Percentiles rank a stretch among this genome's conserved stretches.
Evolutionary conservation across 352 stramenopile species (phyloP).

Genomic region (Phytophthora hybrid): DNA sequence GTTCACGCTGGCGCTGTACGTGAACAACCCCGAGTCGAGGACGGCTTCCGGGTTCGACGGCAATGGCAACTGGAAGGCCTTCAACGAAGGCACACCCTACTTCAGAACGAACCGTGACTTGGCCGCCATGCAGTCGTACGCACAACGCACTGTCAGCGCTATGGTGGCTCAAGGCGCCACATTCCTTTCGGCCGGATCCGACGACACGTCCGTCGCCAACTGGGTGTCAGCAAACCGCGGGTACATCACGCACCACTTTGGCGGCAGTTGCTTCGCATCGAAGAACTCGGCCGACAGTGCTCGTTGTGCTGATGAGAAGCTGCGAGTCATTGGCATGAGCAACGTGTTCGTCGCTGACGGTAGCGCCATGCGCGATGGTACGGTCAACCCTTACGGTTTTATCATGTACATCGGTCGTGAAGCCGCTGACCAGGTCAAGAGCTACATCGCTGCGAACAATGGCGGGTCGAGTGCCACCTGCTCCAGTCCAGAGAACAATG

Average conservation of each 20-base stretch:
- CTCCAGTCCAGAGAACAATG: constrained; percentile 34
- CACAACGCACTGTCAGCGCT: constrained; percentile 43
- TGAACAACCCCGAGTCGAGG: constrained; percentile 71
- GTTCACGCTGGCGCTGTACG: constrained; percentile 55
- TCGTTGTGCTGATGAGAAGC: constrained; percentile 65
- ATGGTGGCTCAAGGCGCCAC: constrained; percentile 49
- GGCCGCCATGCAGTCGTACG: constrained; percentile 59
- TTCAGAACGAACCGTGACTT: constrained; percentile 54
- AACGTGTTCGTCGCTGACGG: constrained; percentile 73
- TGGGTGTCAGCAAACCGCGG: constrained; percentile 52
- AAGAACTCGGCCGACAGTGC: constrained; percentile 46
- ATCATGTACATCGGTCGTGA: constrained; percentile 76
- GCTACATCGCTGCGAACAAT: constrained; percentile 33
- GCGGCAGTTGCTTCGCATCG: constrained; percentile 71
- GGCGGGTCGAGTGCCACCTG: constrained; percentile 27
- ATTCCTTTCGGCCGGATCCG: constrained; percentile 45
- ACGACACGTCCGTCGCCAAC: constrained; percentile 41
- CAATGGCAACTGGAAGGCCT: constrained; percentile 47
- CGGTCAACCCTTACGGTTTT: constrained; percentile 73
- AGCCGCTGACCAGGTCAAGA: constrained; percentile 47
- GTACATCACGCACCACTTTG: constrained; percentile 71
- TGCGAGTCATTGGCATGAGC: constrained; percentile 62
- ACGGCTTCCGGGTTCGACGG: constrained; percentile 52
- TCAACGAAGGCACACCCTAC: constrained; percentile 50
- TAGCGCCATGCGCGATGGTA: constrained; percentile 63